Base-by-base conservation (phyloP, 2,329 filamentous ascomycete genomes). In the Stachybotrys echinatus region DNA sequence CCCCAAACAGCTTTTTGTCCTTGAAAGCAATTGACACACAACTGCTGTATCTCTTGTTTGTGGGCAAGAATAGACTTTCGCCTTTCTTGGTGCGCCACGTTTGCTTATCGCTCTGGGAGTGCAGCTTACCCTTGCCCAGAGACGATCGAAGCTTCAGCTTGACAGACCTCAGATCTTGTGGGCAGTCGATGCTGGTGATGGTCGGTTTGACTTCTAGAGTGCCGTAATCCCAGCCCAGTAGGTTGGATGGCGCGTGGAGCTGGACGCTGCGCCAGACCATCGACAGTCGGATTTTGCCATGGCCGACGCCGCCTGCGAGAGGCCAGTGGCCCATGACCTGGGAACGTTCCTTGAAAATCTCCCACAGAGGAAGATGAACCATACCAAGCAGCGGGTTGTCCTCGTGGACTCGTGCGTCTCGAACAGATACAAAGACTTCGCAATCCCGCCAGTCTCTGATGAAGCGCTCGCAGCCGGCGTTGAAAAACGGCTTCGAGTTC, bases 401-500 rank as follows among this genome's bases (percentile, higher is more conserved):
- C 61, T 90, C 87, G 47, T 86, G 79, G 20, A 88, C 74, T 5
- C 86, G 76, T 19, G 80, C 74, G 60, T 90, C 87, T 12, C 85
- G 77, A 2, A 89, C 84, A 1, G 78, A 74, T 23, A 91, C 69
- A 55, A 87, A 84, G 27, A 89, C 73, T 61, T 89, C 85, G 2
- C 83, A 78, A 12, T 76, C 80, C 17, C 72, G 74, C 78, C 85
- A 89, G 61, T 90, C 83, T 12, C 80, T 74, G 38, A 90, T 75
- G 54, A 89, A 88, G 5, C 84, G 78, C 63, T 91, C 87, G 2
- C 82, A 88, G 6, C 84, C 84, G 3, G 87, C 87, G 55, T 90
- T 90, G 73, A 87, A 90, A 65, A 89, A 90, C 0, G 87, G 87
- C 58, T 88, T 89, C 0, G 83, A 77, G 54, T 89, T 89, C 68